Evolutionary conservation across 1,284 basidiomycete genomes (phyloP), one percentile per base, ranked within the genome.

Genomic region (Fomitopsis schrenkii): DNA sequence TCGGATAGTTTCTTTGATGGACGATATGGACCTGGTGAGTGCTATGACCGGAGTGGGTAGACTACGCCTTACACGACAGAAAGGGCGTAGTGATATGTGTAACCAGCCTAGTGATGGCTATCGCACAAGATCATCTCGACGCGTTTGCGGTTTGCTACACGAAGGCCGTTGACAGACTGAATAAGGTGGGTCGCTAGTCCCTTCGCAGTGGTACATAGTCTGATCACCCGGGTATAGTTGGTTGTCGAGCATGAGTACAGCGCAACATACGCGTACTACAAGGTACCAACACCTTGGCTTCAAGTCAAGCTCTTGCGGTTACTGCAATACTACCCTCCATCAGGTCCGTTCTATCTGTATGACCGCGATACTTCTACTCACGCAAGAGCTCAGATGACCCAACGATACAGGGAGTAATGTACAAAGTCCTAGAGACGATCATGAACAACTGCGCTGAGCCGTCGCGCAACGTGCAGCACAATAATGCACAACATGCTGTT

Each of bases 401-500:
- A 0, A 87, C 93, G 12, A 79, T 97, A 62, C 84, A 86, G 30
- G 82, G 83, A 15, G 89, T 91, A 38, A 79, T 99, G 59, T 86
- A 95, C 67, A 85, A 91, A 60, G 92, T 98, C 22, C 79, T 99
- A 41, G 90, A 95, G 70, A 91, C 91, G 3, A 90, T 96, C 70
- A 93, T 99, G 84, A 91, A 91, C 68, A 95, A 94, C 74, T 94
- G 94, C 62, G 90, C 94, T 33, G 95, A 97, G 70, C 91, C 91
- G 15, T 91, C 94, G 15, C 85, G 94, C 68, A 98, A 98, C 69
- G 93, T 98, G 14, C 97, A 99, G 72, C 97, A 99, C 73, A 98
- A 97, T 75, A 99, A 99, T 69, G 97, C 97, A 12, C 95, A 97
- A 72, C 96, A 98, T 72, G 93, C 97, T 3, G 88, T 99, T n/a